phyloP scores from a whole-genome alignment of 2,329 filamentous ascomycete species.

The Alternaria tenuissima region DNA sequence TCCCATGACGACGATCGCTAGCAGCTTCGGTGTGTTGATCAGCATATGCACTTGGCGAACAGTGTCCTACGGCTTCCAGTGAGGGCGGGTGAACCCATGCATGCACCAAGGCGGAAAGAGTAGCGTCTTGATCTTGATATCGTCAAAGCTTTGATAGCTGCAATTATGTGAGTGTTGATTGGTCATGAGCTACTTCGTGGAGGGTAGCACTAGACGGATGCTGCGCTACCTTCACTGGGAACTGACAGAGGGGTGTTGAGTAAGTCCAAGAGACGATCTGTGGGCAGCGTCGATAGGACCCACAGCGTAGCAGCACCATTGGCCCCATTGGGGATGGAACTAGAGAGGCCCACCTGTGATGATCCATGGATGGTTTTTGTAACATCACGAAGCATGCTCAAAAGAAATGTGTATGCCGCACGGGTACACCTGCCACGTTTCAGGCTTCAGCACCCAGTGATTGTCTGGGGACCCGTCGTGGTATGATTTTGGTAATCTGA shows the following conservation, averaged over 20 bases:
- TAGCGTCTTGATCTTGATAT: slow-evolving; percentile 14
- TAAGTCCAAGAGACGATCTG: slow-evolving; percentile 12
- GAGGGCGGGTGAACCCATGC: slow-evolving; percentile 12
- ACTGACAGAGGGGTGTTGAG: slow-evolving; percentile 22
- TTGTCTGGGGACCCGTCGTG: background rate
- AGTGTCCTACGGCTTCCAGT: slow-evolving; percentile 9
- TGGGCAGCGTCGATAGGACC: slow-evolving; percentile 8
- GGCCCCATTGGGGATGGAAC: background rate
- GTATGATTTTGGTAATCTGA: background rate
- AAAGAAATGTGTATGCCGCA: slow-evolving; percentile 3
- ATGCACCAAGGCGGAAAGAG: slow-evolving; percentile 7
- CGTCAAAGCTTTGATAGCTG: slow-evolving; percentile 14
- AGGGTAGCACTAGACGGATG: slow-evolving; percentile 12
- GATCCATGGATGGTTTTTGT: slow-evolving; percentile 1
- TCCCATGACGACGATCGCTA: slow-evolving; percentile 18
- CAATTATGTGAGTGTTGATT: slow-evolving; percentile 21
- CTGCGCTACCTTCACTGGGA: slow-evolving; percentile 7
- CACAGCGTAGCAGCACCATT: slow-evolving; percentile 3
- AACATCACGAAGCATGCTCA: slow-evolving; percentile 4
- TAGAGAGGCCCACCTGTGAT: slow-evolving; percentile 3
- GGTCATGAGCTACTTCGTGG: slow-evolving; percentile 24
- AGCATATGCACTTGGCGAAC: slow-evolving; percentile 24
- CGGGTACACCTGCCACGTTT: background rate
- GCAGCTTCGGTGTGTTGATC: slow-evolving; percentile 26
- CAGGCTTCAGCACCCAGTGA: background rate